phyloP scores from a whole-genome alignment of 2,329 filamentous ascomycete species.

The Ustilaginoidea virens region DNA sequence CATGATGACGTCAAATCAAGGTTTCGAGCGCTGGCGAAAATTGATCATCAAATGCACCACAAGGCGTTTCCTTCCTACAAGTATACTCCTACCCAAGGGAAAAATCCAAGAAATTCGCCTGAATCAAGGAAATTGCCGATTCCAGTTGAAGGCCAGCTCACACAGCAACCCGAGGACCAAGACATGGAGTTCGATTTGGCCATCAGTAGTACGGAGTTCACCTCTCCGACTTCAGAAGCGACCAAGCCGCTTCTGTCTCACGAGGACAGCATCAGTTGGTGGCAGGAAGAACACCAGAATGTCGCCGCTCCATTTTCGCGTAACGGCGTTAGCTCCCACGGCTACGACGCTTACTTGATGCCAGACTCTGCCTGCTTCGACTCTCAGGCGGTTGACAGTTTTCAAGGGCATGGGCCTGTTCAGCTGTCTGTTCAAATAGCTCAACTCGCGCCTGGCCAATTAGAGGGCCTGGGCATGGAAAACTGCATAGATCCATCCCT shows the following conservation, averaged over 20 bases:
- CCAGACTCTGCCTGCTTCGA: constrained; percentile 1
- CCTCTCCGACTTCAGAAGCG: neutral
- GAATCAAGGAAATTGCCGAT: constrained; percentile 2
- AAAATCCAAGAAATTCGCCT: constrained; percentile 15
- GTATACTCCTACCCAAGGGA: constrained; percentile 68
- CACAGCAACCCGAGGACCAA: constrained; percentile 18
- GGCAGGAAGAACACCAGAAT: constrained; percentile 1
- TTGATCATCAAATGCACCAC: constrained; percentile 74
- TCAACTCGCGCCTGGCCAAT: neutral
- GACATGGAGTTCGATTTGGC: neutral
- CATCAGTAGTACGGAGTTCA: neutral
- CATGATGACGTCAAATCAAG: constrained; percentile 53
- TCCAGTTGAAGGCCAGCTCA: constrained; percentile 21
- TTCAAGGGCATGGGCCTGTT: neutral
- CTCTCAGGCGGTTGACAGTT: neutral
- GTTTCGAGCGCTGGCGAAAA: constrained; percentile 64
- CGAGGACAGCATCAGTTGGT: constrained; percentile 1
- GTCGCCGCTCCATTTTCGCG: constrained; percentile 1
- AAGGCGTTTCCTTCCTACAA: constrained; percentile 84
- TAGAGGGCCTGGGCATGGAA: constrained; percentile 1
- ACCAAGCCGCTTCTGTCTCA: neutral
- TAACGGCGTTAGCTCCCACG: neutral
- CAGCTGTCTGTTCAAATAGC: neutral
- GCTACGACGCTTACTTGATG: neutral
- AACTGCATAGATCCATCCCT: constrained; percentile 5